Conservation (phyloP, 1,139 yeast genomes). For the Scheffersomyces illinoinensis region DNA sequence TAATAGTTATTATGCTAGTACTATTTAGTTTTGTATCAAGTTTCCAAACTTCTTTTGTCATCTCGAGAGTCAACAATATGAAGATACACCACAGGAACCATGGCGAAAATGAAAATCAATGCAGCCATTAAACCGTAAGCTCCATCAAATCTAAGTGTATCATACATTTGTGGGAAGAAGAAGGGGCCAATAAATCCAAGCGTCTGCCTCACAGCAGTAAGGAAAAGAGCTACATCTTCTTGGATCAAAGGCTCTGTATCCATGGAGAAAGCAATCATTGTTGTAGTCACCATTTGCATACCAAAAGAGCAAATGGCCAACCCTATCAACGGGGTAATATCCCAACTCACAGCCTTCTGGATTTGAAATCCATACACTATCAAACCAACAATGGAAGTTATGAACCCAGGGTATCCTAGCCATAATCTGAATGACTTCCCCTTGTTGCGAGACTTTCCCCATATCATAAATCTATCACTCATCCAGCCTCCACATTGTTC, state of each 20-base stretch:
- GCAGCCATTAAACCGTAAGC: slow-evolving; percentile 19
- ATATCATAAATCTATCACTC: slow-evolving; percentile 16
- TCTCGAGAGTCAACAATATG: slow-evolving; percentile 2
- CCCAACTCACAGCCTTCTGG: slow-evolving; percentile 12
- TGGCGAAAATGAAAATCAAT: slow-evolving; percentile 11
- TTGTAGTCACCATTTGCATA: slow-evolving; percentile 18
- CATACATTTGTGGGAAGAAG: slow-evolving; percentile 20
- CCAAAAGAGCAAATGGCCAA: slow-evolving; percentile 18
- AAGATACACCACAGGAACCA: slow-evolving; percentile 8
- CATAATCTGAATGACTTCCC: slow-evolving; percentile 12
- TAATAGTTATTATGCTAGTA: not conserved
- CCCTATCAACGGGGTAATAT: slow-evolving; percentile 18
- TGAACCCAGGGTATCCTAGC: slow-evolving; percentile 19
- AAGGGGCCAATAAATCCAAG: slow-evolving; percentile 22
- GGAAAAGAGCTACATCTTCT: slow-evolving; percentile 15
- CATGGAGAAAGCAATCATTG: slow-evolving; percentile 18
- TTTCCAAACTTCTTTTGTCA: not conserved
- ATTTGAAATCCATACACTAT: slow-evolving; percentile 17
- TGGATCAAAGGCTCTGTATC: slow-evolving; percentile 13
- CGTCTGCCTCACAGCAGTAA: slow-evolving; percentile 18
- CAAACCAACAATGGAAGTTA: slow-evolving; percentile 15
- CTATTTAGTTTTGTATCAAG: not conserved
- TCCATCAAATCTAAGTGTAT: slow-evolving; percentile 13
- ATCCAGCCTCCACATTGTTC: slow-evolving; percentile 20
- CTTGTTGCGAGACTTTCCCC: not conserved